A percentile compares a stretch with the other conserved stretches of the same genome.
phyloP scores from a whole-genome alignment of 441 rosid species.

The Eruca vesicaria region DNA sequence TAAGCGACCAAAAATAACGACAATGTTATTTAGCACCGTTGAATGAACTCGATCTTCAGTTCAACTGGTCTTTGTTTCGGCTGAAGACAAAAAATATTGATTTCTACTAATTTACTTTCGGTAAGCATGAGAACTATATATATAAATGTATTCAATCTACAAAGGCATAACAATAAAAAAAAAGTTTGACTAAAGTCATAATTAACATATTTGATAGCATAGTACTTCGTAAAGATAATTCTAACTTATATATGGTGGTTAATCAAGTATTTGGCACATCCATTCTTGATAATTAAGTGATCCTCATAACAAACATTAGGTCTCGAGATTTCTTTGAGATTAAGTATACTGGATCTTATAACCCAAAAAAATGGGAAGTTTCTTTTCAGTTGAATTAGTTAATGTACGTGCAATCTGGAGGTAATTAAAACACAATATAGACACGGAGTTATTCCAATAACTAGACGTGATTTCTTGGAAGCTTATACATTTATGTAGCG shows the following conservation, averaged over 20 bases:
- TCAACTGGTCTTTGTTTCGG: neutral
- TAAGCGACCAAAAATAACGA: neutral
- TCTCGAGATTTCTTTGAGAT: too few relatives aligned
- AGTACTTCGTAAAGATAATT: too few relatives aligned
- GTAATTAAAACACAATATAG: conserved; percentile 12
- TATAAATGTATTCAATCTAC: too few relatives aligned
- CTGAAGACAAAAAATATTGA: neutral
- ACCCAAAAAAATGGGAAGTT: too few relatives aligned
- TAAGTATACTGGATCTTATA: too few relatives aligned
- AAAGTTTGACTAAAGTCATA: too few relatives aligned
- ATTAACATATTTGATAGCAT: too few relatives aligned
- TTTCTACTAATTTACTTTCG: neutral
- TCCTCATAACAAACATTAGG: neutral
- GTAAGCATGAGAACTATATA: too few relatives aligned
- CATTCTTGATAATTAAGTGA: neutral
- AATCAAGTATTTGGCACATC: neutral
- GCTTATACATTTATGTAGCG: conserved; percentile 5
- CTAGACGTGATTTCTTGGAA: conserved; percentile 21
- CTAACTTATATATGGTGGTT: too few relatives aligned
- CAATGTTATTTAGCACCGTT: neutral
- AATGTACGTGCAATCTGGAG: conserved; percentile 28
- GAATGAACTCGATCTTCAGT: too few relatives aligned
- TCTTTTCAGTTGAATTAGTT: neutral
- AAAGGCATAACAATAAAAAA: too few relatives aligned
- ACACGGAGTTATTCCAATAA: conserved; percentile 14